Conservation (phyloP, 2,329 filamentous ascomycete genomes). For the Verticillium alfalfae region DNA sequence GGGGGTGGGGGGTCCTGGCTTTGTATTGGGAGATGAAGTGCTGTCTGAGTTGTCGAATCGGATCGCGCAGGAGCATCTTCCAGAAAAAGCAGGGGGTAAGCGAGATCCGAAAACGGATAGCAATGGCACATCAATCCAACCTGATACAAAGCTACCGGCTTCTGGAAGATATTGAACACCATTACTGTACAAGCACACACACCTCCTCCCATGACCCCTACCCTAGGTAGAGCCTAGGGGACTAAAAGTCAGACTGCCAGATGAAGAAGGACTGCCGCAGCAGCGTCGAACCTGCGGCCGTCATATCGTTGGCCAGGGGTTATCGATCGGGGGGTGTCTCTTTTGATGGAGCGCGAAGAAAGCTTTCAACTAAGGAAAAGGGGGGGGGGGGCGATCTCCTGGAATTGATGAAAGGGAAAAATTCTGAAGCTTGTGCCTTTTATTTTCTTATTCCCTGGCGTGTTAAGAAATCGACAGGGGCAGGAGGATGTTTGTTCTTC, state of each 20-base stretch:
- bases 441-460: no score
- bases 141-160: background rate
- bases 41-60: background rate
- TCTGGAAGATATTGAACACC: background rate
- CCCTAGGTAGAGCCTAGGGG: background rate
- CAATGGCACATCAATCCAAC: background rate
- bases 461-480: background rate
- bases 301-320: background rate
- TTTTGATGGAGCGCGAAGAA: background rate
- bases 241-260: background rate
- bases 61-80: background rate
- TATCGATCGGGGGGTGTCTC: background rate
- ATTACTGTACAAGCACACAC: no score
- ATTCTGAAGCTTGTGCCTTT: no score
- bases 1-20: no score
- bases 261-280: background rate
- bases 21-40: background rate
- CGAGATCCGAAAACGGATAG: background rate
- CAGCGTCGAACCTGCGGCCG: background rate
- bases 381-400: background rate
- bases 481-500: background rate
- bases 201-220: no score
- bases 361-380: background rate
- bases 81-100: background rate
- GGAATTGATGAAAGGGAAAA: no score